Evolutionary conservation across 345 rosid genomes (phyloP).

Genomic region (Cardamine resedifolia): DNA sequence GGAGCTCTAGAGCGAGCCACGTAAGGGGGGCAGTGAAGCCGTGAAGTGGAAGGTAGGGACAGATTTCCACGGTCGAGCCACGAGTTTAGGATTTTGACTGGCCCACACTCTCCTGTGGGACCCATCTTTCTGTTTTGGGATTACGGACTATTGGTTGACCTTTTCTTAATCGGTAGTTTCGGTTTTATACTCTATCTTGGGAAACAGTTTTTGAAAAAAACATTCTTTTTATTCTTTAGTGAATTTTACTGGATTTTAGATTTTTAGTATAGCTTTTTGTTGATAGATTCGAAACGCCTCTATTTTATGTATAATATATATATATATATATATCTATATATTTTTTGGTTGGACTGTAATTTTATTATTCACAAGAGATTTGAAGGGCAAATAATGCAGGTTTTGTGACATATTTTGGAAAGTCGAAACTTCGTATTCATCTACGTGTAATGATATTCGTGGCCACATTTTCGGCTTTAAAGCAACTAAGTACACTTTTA

Average conservation of each 20-base stretch:
- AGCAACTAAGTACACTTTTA: neutral
- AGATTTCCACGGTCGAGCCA: neutral
- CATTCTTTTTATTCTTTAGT: neutral
- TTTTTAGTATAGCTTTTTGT: neutral
- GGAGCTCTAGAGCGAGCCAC: slow-evolving; percentile 8
- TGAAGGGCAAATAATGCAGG: neutral
- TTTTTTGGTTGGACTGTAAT: neutral
- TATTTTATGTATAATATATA: too few species aligned
- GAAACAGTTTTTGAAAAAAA: neutral
- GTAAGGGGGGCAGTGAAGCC: neutral
- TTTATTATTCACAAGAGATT: neutral
- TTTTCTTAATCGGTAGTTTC: neutral
- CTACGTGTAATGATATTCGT: neutral
- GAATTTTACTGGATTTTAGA: neutral
- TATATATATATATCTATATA: neutral
- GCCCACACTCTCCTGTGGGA: neutral
- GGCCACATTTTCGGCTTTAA: neutral
- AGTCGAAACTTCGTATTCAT: neutral
- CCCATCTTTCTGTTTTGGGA: neutral
- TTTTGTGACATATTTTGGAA: neutral
- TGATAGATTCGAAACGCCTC: neutral
- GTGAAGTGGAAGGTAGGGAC: neutral
- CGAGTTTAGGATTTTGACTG: neutral
- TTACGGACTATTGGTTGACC: neutral
- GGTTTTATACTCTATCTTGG: neutral